Evolutionary conservation across 2,329 filamentous ascomycete species (phyloP).

Genomic region (Pseudogymnoascus sp.): DNA sequence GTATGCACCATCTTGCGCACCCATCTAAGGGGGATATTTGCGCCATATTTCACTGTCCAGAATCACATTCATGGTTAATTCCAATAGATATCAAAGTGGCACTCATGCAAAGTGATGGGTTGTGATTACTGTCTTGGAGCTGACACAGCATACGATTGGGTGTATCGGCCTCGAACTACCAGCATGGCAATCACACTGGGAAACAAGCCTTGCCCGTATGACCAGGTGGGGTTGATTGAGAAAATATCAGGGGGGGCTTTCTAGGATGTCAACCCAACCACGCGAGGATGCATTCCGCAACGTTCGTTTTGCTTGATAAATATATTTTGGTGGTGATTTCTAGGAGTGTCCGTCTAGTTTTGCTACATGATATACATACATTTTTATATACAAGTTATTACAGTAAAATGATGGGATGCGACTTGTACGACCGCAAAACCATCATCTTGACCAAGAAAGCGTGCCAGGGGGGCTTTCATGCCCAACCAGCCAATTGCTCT

Average conservation of each 20-base stretch:
- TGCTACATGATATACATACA: slow-evolving; percentile 8
- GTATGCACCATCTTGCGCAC: not conserved
- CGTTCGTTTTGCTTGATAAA: not conserved
- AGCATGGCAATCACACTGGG: not conserved
- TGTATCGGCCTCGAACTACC: not conserved
- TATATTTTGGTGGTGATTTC: slow-evolving; percentile 7
- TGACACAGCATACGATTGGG: slow-evolving; percentile 1
- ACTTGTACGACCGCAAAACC: not conserved
- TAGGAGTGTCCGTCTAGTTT: slow-evolving; percentile 5
- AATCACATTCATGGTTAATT: not conserved
- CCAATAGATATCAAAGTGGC: slow-evolving; percentile 3
- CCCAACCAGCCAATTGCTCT: not conserved
- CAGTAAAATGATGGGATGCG: not conserved
- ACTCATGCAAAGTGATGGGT: slow-evolving; percentile 7
- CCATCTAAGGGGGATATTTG: not conserved
- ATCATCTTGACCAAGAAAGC: not conserved
- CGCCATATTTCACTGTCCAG: not conserved
- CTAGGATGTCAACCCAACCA: slow-evolving; percentile 1
- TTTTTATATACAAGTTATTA: slow-evolving; percentile 3
- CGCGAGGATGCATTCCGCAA: not conserved
- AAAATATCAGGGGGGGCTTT: not conserved
- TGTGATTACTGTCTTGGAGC: not conserved
- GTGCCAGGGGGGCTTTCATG: not conserved
- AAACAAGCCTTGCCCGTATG: slow-evolving; percentile 6
- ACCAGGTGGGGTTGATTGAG: not conserved